Percentiles rank a stretch among this genome's conserved stretches.
These are phyloP conservation scores for Arthrobotrys conoides DNA, from an alignment of 2,329 filamentous ascomycete genomes.

Conservation along the genomic window DNA sequence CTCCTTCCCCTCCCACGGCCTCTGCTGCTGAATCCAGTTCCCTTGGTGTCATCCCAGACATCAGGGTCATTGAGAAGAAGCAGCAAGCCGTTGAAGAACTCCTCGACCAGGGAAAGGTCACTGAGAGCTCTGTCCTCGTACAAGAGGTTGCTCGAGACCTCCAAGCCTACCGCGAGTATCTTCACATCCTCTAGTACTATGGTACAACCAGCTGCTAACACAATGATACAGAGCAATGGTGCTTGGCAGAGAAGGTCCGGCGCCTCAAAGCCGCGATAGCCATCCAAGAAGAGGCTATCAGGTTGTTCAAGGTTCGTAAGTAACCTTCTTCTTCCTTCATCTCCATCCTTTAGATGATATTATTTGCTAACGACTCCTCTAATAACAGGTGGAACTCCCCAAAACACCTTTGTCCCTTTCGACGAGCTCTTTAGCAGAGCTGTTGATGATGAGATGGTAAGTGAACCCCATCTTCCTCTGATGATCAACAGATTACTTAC, in stretches of 20 bases:
- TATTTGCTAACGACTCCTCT: background rate
- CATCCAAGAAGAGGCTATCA: slow-evolving; percentile 49
- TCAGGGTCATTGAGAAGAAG: slow-evolving; percentile 11
- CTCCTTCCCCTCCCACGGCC: background rate
- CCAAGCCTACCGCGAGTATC: slow-evolving; percentile 30
- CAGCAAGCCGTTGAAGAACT: slow-evolving; percentile 32
- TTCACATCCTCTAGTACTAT: background rate
- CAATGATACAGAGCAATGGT: slow-evolving; percentile 30
- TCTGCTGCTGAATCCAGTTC: background rate
- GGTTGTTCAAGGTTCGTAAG: slow-evolving; percentile 35
- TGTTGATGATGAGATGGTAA: slow-evolving; percentile 39
- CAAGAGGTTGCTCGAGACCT: slow-evolving; percentile 43
- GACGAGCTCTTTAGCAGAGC: slow-evolving; percentile 44
- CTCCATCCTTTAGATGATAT: background rate
- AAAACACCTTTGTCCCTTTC: slow-evolving; percentile 15
- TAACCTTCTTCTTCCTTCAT: background rate
- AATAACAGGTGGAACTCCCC: slow-evolving; percentile 1
- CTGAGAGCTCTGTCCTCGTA: slow-evolving; percentile 21
- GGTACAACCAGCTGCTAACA: background rate
- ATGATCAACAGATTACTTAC: background rate
- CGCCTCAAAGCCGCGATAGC: slow-evolving; percentile 44
- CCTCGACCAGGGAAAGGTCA: slow-evolving; percentile 12
- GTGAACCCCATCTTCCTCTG: background rate
- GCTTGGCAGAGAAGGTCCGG: slow-evolving; percentile 50
- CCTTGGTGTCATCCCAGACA: slow-evolving; percentile 14